Percentiles rank a stretch among this genome's conserved stretches.
Evolutionary conservation across 495 filamentous ascomycete genomes (phyloP).

Genomic region (Cercophora scortea): DNA sequence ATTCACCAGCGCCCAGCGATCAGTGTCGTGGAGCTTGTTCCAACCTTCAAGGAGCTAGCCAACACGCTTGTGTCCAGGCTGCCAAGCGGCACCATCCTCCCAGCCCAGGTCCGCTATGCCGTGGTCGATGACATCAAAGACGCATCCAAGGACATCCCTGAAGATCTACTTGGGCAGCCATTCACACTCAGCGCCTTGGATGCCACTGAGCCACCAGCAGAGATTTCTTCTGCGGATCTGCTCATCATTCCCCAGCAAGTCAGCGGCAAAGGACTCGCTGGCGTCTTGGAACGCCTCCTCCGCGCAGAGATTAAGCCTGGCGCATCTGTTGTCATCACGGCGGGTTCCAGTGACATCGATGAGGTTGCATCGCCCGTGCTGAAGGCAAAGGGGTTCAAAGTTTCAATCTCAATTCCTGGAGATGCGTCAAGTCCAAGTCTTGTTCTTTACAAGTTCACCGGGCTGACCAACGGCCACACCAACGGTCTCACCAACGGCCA

Average conservation of each 20-base stretch:
- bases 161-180: too few species aligned
- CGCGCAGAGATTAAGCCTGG: too few species aligned
- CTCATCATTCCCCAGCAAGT: too few species aligned
- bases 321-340: too few species aligned
- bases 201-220: too few species aligned
- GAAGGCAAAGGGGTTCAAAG: not conserved
- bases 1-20: not conserved
- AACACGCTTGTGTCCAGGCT: not conserved
- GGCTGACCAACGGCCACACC: not conserved
- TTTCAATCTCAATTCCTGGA: not conserved
- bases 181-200: too few species aligned
- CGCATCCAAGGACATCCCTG: not conserved
- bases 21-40: not conserved
- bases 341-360: too few species aligned
- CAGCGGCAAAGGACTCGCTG: too few species aligned
- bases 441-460: not conserved
- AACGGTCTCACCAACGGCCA: not conserved
- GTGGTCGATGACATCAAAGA: not conserved
- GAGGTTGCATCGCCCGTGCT: not conserved
- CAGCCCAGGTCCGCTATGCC: not conserved
- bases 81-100: not conserved
- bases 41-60: not conserved
- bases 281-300: too few species aligned
- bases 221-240: too few species aligned
- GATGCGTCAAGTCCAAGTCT: not conserved